Evolutionary conservation across 768 basidiomycete species (phyloP).

Genomic region (Pulveroboletus sp.): DNA sequence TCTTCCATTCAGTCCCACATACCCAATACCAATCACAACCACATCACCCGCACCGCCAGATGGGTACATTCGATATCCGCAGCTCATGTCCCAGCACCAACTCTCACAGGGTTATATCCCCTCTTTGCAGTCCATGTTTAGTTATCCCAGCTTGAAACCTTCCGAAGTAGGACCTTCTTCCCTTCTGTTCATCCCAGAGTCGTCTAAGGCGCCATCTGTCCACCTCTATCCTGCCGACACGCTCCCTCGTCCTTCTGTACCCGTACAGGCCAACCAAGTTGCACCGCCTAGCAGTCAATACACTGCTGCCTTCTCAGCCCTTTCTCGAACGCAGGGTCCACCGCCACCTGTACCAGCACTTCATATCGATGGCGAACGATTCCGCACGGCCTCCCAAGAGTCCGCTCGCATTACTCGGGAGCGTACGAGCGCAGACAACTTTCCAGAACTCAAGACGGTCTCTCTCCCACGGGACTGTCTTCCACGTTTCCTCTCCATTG

Average conservation of each 20-base stretch:
- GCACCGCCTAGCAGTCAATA: conserved; percentile 13
- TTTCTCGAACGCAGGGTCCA: conserved; percentile 23
- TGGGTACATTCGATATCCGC: conserved; percentile 52
- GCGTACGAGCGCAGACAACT: conserved; percentile 27
- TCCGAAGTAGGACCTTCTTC: conserved; percentile 37
- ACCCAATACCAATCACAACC: conserved; percentile 62
- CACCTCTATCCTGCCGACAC: conserved; percentile 31
- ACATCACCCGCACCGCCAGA: conserved; percentile 56
- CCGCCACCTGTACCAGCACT: conserved; percentile 22
- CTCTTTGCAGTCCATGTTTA: conserved; percentile 73
- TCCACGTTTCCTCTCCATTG: conserved; percentile 71
- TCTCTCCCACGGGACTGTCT: conserved; percentile 69
- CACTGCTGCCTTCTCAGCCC: conserved; percentile 22
- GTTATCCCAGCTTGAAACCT: conserved; percentile 31
- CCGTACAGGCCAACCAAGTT: conserved; percentile 12
- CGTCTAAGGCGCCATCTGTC: conserved; percentile 20
- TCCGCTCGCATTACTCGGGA: conserved; percentile 33
- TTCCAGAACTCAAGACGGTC: conserved; percentile 54
- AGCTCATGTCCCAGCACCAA: conserved; percentile 78
- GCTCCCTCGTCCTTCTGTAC: conserved; percentile 33
- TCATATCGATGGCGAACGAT: conserved; percentile 24
- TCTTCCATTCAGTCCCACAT: conserved; percentile 28
- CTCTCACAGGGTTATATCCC: conserved; percentile 73
- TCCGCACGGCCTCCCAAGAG: conserved; percentile 32
- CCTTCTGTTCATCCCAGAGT: conserved; percentile 40